These are phyloP conservation scores for Gnomoniopsis sp. DNA, from an alignment of 2,329 filamentous ascomycete species.

Conservation along the genomic window DNA sequence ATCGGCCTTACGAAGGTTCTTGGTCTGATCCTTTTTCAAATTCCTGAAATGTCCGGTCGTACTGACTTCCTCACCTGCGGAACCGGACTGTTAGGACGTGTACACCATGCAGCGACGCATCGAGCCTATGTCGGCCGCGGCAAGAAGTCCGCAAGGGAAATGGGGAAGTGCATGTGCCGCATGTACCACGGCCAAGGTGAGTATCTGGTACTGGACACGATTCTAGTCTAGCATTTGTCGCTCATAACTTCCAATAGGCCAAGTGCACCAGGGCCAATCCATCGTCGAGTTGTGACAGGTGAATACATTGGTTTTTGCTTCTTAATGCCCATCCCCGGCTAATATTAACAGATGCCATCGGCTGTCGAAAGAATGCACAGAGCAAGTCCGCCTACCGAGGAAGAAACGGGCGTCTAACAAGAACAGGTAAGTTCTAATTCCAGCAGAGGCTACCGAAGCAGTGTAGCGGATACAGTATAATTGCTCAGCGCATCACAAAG, in stretches of 20 bases:
- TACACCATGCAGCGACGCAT: background rate
- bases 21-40: background rate
- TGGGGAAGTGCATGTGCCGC: slow-evolving; percentile 18
- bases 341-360: slow-evolving; percentile 39
- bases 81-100: background rate
- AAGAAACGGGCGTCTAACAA: slow-evolving; percentile 50
- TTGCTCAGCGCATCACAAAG: too few species aligned
- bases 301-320: background rate
- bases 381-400: slow-evolving; percentile 45
- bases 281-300: slow-evolving; percentile 27
- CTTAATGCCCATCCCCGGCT: background rate
- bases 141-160: slow-evolving; percentile 8
- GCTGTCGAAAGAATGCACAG: slow-evolving; percentile 43
- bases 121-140: background rate
- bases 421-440: slow-evolving; percentile 40
- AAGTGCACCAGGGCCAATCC: slow-evolving; percentile 13
- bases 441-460: background rate
- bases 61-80: background rate
- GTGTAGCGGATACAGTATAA: background rate
- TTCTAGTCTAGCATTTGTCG: background rate
- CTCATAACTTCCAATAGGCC: slow-evolving; percentile 1
- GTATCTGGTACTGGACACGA: background rate
- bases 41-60: background rate
- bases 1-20: too few species aligned
- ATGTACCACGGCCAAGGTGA: slow-evolving; percentile 17